Conservation (phyloP, 805 yeast species). For the Tetrapisispora nanseiensis region DNA sequence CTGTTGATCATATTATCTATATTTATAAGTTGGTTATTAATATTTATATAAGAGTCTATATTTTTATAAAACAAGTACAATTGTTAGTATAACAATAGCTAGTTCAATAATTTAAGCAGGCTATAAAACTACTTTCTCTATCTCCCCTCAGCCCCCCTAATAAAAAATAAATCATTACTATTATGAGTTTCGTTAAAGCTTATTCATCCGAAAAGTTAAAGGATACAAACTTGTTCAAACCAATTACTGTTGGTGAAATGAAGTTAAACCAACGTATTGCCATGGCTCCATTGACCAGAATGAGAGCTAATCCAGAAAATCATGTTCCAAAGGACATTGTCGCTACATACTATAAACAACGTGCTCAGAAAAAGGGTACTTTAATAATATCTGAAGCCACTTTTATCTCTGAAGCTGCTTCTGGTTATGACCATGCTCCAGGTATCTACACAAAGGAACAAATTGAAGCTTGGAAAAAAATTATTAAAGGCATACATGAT, state of each 20-base stretch:
- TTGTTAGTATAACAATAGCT: too few species aligned
- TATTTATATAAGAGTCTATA: too few species aligned
- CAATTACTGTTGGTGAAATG: slow-evolving; percentile 34
- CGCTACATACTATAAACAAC: slow-evolving; percentile 41
- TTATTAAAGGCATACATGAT: slow-evolving; percentile 41
- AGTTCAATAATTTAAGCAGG: too few species aligned
- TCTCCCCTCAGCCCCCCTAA: too few species aligned
- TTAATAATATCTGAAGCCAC: slow-evolving; percentile 48
- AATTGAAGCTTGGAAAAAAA: slow-evolving; percentile 38
- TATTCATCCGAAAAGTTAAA: slow-evolving; percentile 17
- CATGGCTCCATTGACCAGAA: slow-evolving; percentile 36
- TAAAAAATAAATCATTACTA: too few species aligned
- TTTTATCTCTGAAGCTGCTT: slow-evolving; percentile 32
- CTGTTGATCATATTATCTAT: too few species aligned
- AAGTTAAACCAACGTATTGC: slow-evolving; percentile 30
- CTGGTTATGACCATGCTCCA: slow-evolving; percentile 37
- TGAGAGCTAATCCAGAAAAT: slow-evolving; percentile 30
- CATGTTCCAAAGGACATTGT: slow-evolving; percentile 35
- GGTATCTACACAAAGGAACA: slow-evolving; percentile 42
- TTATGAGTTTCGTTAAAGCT: slow-evolving; percentile 15
- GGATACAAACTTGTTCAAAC: slow-evolving; percentile 32
- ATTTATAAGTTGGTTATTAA: too few species aligned
- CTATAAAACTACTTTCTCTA: too few species aligned
- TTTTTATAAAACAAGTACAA: too few species aligned
- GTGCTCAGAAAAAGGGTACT: slow-evolving; percentile 46